phyloP scores from a whole-genome alignment of 768 basidiomycete genomes.

The Leccinum variicolor region DNA sequence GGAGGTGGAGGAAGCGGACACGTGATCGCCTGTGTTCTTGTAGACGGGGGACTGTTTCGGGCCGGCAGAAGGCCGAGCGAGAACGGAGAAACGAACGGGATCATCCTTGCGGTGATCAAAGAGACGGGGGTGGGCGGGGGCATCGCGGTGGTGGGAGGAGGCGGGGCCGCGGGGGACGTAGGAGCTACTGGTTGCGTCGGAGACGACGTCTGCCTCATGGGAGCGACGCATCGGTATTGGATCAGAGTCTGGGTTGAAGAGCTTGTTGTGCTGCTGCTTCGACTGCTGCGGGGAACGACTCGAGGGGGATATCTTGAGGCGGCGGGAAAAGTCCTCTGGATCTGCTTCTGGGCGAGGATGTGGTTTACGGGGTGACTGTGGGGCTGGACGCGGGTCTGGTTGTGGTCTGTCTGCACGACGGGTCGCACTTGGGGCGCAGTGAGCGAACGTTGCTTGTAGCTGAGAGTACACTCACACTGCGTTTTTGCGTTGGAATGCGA shows the following conservation, averaged over 20 bases:
- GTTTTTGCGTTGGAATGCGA: constrained; percentile 63
- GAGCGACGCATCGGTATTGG: constrained; percentile 58
- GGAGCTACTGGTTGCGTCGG: constrained; percentile 55
- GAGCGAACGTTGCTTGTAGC: not conserved
- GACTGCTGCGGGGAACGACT: constrained; percentile 36
- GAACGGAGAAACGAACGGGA: constrained; percentile 77
- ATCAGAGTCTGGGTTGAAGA: constrained; percentile 74
- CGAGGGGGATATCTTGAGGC: constrained; percentile 62
- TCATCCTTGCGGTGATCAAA: constrained; percentile 92
- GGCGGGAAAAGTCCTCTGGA: constrained; percentile 69
- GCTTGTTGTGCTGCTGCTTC: constrained; percentile 40
- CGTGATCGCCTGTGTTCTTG: constrained; percentile 63
- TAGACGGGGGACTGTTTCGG: constrained; percentile 49
- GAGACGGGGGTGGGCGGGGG: constrained; percentile 48
- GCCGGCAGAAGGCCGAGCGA: constrained; percentile 44
- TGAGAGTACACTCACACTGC: constrained; percentile 45
- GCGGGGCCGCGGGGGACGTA: constrained; percentile 34
- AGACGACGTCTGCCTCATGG: constrained; percentile 62
- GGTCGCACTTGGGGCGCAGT: constrained; percentile 35
- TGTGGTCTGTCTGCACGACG: constrained; percentile 44
- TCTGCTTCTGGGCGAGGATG: constrained; percentile 49
- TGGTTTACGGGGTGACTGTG: constrained; percentile 35
- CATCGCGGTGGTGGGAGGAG: constrained; percentile 35
- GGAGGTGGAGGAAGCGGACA: constrained; percentile 73
- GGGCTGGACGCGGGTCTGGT: constrained; percentile 11